Percentiles rank a stretch among this genome's conserved stretches.
These are phyloP conservation scores for Ocimum tenuiflorum DNA, from an alignment of 257 asterid species.

Conservation along the genomic window DNA sequence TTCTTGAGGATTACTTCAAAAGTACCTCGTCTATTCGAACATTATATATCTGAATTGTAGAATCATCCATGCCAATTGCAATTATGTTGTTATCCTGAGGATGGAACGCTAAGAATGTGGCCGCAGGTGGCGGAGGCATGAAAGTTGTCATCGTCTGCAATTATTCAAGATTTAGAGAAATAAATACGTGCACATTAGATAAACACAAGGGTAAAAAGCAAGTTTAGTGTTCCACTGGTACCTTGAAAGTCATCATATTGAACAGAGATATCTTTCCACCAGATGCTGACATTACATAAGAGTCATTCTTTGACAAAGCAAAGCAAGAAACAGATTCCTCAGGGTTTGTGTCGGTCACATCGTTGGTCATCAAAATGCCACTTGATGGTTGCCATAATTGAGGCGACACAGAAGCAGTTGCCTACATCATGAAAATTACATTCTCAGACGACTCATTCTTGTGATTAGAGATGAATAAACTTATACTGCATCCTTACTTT, in stretches of 20 bases:
- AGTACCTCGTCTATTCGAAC: slow-evolving; percentile 65
- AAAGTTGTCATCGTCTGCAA: slow-evolving; percentile 63
- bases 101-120: slow-evolving; percentile 64
- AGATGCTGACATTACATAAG: slow-evolving; percentile 65
- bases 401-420: slow-evolving; percentile 48
- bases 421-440: slow-evolving; percentile 28
- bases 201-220: background rate
- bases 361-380: slow-evolving; percentile 63
- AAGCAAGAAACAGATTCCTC: slow-evolving; percentile 61
- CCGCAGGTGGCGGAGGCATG: slow-evolving; percentile 77
- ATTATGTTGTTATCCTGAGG: slow-evolving; percentile 67
- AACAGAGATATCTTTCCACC: slow-evolving; percentile 66
- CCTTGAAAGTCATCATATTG: slow-evolving; percentile 79
- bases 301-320: slow-evolving; percentile 66
- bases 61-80: slow-evolving; percentile 71
- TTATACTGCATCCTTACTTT: slow-evolving; percentile 42
- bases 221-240: background rate
- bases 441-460: background rate
- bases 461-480: slow-evolving; percentile 1
- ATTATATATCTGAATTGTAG: slow-evolving; percentile 59
- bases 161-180: slow-evolving; percentile 6
- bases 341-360: slow-evolving; percentile 36
- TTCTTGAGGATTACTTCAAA: background rate
- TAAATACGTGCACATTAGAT: background rate
- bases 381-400: slow-evolving; percentile 69